Conservation (phyloP, 257 asterid species). For the Verbena officinalis region DNA sequence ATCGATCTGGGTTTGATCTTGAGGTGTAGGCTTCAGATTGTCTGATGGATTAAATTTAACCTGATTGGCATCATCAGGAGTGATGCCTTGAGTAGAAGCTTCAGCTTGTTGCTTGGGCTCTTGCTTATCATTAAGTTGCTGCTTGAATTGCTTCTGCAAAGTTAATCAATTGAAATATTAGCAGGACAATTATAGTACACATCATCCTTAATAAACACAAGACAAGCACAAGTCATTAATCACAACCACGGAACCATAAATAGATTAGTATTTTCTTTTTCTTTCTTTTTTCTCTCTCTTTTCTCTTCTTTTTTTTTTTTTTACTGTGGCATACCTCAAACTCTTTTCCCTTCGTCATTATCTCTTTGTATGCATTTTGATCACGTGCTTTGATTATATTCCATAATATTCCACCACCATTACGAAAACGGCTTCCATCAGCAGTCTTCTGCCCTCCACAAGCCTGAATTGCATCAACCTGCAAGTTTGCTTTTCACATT, state of each 20-base stretch:
- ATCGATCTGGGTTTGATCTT: constrained; percentile 29
- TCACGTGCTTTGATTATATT: constrained; percentile 84
- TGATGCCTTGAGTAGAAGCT: constrained; percentile 31
- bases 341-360: constrained; percentile 81
- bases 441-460: constrained; percentile 94
- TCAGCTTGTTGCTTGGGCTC: constrained; percentile 31
- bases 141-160: constrained; percentile 82
- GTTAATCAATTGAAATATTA: constrained; percentile 13
- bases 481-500: constrained; percentile 28
- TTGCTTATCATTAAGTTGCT: constrained; percentile 40
- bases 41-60: constrained; percentile 17
- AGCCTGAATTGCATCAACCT: constrained; percentile 95
- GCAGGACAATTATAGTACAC: constrained; percentile 6
- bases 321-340: constrained; percentile 68
- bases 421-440: constrained; percentile 72
- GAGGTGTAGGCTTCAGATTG: constrained; percentile 33
- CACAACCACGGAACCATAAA: too few species aligned
- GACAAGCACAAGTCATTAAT: neutral
- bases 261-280: too few species aligned
- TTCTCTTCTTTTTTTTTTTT: neutral
- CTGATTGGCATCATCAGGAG: constrained; percentile 31
- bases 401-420: constrained; percentile 93
- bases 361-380: constrained; percentile 90
- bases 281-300: too few species aligned
- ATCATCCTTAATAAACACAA: neutral